A percentile compares a stretch with the other conserved stretches of the same genome.
Evolutionary conservation across 78 protist species (phyloP).

Genomic region (Dictyostelium brefeldianum): DNA sequence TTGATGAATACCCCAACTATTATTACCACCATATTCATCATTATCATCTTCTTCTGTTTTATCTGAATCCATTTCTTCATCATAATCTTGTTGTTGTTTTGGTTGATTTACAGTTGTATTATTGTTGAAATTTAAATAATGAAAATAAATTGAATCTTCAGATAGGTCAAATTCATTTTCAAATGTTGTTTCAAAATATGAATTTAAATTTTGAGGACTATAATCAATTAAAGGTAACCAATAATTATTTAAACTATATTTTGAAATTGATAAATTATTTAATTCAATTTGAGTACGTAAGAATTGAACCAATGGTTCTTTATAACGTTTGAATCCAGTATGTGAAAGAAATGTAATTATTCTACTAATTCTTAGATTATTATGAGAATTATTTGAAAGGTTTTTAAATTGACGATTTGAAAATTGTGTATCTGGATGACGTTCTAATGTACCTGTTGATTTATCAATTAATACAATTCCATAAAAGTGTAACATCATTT

Average conservation of each 20-base stretch:
- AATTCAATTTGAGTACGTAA: background rate
- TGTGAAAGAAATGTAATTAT: constrained; percentile 2
- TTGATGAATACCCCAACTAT: background rate
- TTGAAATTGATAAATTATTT: background rate
- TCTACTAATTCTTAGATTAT: constrained; percentile 27
- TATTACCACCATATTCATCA: background rate
- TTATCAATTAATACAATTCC: background rate
- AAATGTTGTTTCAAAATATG: background rate
- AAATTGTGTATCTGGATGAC: background rate
- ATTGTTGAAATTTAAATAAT: background rate
- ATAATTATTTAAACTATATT: background rate
- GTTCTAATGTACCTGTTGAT: background rate
- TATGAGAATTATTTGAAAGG: background rate
- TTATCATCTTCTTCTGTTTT: background rate
- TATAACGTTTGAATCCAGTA: constrained; percentile 14
- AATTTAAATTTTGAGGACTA: background rate
- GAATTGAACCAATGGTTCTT: background rate
- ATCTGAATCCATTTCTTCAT: background rate
- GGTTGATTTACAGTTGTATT: background rate
- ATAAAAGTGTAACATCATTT: constrained; percentile 25
- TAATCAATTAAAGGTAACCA: constrained; percentile 14
- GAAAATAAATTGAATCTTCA: constrained; percentile 10
- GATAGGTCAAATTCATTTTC: background rate
- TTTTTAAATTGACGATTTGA: background rate
- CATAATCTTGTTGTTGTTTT: background rate